Evolutionary conservation across 352 stramenopile species (phyloP).

Genomic region (Albugo laibachii): DNA sequence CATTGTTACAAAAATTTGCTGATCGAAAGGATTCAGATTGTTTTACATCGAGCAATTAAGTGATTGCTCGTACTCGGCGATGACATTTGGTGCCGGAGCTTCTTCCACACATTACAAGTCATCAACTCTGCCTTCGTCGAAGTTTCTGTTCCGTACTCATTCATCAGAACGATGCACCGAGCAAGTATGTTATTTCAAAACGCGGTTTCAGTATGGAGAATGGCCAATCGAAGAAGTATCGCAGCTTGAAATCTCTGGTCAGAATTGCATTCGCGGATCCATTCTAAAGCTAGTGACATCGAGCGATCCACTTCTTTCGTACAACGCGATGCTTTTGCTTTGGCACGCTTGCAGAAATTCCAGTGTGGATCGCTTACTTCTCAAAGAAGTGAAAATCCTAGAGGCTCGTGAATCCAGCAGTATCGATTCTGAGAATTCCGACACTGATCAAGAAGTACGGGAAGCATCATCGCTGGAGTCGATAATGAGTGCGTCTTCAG

Average conservation of each 20-base stretch:
- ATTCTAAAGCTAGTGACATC: constrained; percentile 2
- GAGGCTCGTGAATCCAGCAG: background rate
- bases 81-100: constrained; percentile 16
- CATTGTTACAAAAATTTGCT: background rate
- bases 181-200: constrained; percentile 58
- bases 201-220: constrained; percentile 40
- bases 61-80: background rate
- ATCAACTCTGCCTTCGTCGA: too few species aligned
- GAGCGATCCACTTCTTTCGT: background rate
- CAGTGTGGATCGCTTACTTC: constrained; percentile 5
- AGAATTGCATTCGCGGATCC: background rate
- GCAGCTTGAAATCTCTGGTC: constrained; percentile 15
- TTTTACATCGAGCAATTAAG: background rate
- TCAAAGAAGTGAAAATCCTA: constrained; percentile 4
- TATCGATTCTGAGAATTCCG: background rate
- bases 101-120: constrained; percentile 14
- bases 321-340: constrained; percentile 1
- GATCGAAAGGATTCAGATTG: background rate
- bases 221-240: constrained; percentile 58
- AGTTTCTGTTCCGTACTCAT: constrained; percentile 32
- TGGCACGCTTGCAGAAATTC: background rate
- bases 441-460: background rate
- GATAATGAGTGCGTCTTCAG: too few species aligned
- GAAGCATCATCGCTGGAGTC: too few species aligned
- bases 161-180: constrained; percentile 28